Base-by-base conservation (phyloP, 805 yeast species). In the Schizosaccharomyces japonicus region DNA sequence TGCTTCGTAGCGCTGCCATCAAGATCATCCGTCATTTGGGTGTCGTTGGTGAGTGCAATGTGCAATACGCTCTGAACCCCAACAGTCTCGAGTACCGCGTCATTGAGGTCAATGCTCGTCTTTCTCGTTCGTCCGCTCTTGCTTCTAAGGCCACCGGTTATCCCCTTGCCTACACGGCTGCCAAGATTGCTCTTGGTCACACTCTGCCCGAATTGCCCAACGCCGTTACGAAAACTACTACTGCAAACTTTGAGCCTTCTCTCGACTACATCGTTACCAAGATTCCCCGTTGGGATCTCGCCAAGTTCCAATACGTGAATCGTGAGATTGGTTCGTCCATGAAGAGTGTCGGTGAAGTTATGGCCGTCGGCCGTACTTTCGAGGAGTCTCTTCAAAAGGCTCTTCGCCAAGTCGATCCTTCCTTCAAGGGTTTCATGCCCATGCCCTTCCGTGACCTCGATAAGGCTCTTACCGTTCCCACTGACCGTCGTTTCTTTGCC, bases 61-160 rank as follows among this genome's bases (percentile, higher is more conserved):
- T 87, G 58, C 98, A 87, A 66, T 87, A 87, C 60, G 95, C 96
- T 47, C 71, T 87, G 61, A 80, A 87, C 60, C 96, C 98, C 51
- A 73, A 76, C 65, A 78, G 92, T 51, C 78, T 81, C 64, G 96
- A 90, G 60, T 87, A 87, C 68, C 80, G 98, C 67, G 83, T 87
- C 56, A 87, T 87, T 63, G 98, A 87, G 69, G 98, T 87, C 55
- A 87, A 87, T 62, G 98, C 98, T 47, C 80, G 98, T 69, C 71
- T 87, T 57, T 85, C 95, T 29, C 78, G 98, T 64, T 87, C 98
- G 45, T 90, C 96, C n/a, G 98, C 98, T 49, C 72, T 87, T 58
- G 98, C 98, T 45, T 87, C 96, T 23, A 87, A 87, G 69, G 98
- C 98, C 33, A 87, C 98, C 44, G 98, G 96, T 56, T 87, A 87